A percentile compares a stretch with the other conserved stretches of the same genome.
Conservation (phyloP, 2,329 filamentous ascomycete genomes). For the Penicillium brasilianum region DNA sequence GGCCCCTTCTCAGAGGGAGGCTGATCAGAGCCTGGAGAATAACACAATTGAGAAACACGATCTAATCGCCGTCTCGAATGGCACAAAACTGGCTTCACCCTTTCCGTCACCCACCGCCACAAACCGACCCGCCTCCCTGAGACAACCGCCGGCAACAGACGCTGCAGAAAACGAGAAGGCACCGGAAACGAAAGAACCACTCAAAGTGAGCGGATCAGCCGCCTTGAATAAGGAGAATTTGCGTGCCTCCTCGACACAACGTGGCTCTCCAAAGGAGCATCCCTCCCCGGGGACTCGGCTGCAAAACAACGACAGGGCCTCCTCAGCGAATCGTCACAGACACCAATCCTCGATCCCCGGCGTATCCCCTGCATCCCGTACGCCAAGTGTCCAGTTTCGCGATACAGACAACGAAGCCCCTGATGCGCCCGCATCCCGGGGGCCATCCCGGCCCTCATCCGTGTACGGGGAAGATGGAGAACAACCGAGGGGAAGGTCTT, state of each 20-base stretch:
- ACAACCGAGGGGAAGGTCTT: conserved; percentile 62
- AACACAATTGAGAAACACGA: conserved; percentile 29
- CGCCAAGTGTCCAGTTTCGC: conserved; percentile 78
- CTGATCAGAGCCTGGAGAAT: conserved; percentile 24
- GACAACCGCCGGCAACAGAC: conserved; percentile 24
- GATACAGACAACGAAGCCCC: conserved; percentile 58
- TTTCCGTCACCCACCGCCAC: conserved; percentile 37
- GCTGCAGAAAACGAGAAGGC: conserved; percentile 18
- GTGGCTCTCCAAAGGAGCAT: conserved; percentile 27
- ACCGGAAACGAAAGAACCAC: conserved; percentile 1
- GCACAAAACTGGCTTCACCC: conserved; percentile 33
- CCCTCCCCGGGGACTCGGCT: conserved; percentile 33
- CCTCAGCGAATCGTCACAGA: conserved; percentile 28
- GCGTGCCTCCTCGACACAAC: conserved; percentile 20
- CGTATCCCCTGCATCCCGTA: conserved; percentile 49
- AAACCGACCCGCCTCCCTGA: conserved; percentile 26
- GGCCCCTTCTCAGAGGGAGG: conserved; percentile 25
- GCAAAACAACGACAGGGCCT: conserved; percentile 33
- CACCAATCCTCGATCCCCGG: conserved; percentile 34
- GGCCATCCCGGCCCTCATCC: conserved; percentile 67
- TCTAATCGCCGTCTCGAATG: conserved; percentile 27
- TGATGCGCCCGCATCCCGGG: conserved; percentile 59
- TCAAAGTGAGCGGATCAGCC: conserved; percentile 12
- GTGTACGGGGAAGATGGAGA: conserved; percentile 68
- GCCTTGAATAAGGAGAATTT: conserved; percentile 21